Base-by-base conservation (phyloP, 2,329 filamentous ascomycete genomes). In the Colletotrichum sp. region DNA sequence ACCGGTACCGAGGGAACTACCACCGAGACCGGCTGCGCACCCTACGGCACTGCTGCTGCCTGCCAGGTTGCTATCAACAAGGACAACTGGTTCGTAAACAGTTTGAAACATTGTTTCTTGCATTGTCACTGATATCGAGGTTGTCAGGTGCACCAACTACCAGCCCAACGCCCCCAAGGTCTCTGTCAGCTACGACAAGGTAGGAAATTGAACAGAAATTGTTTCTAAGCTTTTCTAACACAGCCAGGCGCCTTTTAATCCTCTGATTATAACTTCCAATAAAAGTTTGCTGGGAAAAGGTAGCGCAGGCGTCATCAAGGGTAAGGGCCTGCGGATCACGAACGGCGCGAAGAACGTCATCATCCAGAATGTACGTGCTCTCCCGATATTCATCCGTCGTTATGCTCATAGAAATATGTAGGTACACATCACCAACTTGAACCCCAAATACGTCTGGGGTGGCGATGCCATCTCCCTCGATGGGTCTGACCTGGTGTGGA, bases 61-160 rank as follows among this genome's bases (percentile, higher is more conserved):
- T 91, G 91, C 83, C 91, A 93, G 85, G 79, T 88, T 56, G 89
- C 91, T 77, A 92, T 93, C 81, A 90, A 92, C 84, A 85, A 90
- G 84, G 83, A 91, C 80, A 80, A 86, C 80, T 91, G 89, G 88
- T 60, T 10, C 6, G 56, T 60, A 21, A 12, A 48, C 9, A 21
- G 0, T 48, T 0, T 48, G 18, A 43, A 10, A n/a, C 38, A 43
- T 12, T n/a, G 38, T n/a, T 43, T n/a, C 18, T 43, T 43, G 38
- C 18, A n/a, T n/a, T 43, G 5, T 43, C 1, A n/a, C 38, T 48
- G 38, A 48, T 6, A 4, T 48, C 18, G 18, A 61, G 28, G 18
- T 4, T 52, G 10, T 21, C 26, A 91, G 89, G 88, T 93, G 91
- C 82, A 84, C 81, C 71, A 92, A 92, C 84, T 90, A 93, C 82